phyloP scores from a whole-genome alignment of 2,329 filamentous ascomycete genomes.

The Hymenoscyphus infarciens region DNA sequence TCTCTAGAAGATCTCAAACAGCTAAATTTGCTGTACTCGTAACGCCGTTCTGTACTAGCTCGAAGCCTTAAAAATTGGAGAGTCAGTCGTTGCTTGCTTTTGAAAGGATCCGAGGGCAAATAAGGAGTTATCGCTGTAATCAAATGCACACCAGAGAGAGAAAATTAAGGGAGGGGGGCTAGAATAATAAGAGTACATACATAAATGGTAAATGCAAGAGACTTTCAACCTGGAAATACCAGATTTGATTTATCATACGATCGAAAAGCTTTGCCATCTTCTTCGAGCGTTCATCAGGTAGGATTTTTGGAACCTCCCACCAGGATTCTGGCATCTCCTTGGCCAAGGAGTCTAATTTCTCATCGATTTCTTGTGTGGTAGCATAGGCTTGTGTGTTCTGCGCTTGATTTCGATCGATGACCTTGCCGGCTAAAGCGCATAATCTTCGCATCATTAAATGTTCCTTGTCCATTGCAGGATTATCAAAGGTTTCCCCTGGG shows the following conservation, averaged over 20 bases:
- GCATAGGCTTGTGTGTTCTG: conserved; percentile 27
- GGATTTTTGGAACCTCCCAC: conserved; percentile 28
- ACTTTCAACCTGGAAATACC: conserved; percentile 31
- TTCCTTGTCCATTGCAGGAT: conserved; percentile 24
- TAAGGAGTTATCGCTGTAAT: not conserved
- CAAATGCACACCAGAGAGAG: not conserved
- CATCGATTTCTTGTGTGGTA: conserved; percentile 34
- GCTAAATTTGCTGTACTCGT: conserved; percentile 34
- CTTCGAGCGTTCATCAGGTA: conserved; percentile 15
- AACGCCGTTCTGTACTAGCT: conserved; percentile 31
- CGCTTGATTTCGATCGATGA: conserved; percentile 32
- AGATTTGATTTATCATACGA: conserved; percentile 31
- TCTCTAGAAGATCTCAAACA: conserved; percentile 32
- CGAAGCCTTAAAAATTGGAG: conserved; percentile 16
- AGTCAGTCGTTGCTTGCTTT: not conserved
- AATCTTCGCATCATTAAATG: conserved; percentile 26
- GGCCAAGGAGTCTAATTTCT: conserved; percentile 27
- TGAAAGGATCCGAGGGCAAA: not conserved
- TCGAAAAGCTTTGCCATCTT: conserved; percentile 22
- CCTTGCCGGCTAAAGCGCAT: conserved; percentile 23
- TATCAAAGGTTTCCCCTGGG: conserved; percentile 29
- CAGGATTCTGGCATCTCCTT: conserved; percentile 30
- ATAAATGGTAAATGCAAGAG: conserved; percentile 34
- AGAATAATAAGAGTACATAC: conserved; percentile 3
- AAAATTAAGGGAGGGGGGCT: not conserved